phyloP scores from a whole-genome alignment of 371 early-diverging fungal species.

The Smittium culicis region DNA sequence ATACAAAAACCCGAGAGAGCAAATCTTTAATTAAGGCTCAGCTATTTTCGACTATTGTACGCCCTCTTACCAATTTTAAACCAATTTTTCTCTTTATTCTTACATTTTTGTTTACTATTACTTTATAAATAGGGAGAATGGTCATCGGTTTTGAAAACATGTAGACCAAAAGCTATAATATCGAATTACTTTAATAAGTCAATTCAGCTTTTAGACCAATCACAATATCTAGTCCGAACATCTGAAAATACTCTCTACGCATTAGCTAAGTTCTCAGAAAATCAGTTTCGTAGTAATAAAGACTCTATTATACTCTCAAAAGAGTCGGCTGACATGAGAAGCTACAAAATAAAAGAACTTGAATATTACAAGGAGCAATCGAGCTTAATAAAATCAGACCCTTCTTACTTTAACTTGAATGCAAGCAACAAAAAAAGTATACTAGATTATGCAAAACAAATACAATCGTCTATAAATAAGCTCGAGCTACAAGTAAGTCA shows the following conservation, averaged over 20 bases:
- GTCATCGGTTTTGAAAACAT: neutral
- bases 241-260: slow-evolving; percentile 18
- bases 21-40: neutral
- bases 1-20: neutral
- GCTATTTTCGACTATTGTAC: neutral
- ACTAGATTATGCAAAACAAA: slow-evolving; percentile 12
- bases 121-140: too few relatives aligned
- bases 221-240: neutral
- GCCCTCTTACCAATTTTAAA: too few relatives aligned
- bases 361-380: slow-evolving; percentile 17
- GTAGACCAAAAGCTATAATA: slow-evolving; percentile 3
- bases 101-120: too few relatives aligned
- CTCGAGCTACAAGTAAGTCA: slow-evolving; percentile 24
- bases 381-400: neutral
- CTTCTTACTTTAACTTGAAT: neutral
- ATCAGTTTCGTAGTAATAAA: slow-evolving; percentile 21
- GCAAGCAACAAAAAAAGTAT: slow-evolving; percentile 1
- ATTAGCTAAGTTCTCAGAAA: slow-evolving; percentile 28
- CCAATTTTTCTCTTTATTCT: too few relatives aligned
- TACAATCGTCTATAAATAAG: slow-evolving; percentile 15
- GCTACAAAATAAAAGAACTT: slow-evolving; percentile 26
- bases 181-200: slow-evolving; percentile 3
- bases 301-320: slow-evolving; percentile 15
- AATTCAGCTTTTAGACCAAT: slow-evolving; percentile 7
- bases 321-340: slow-evolving; percentile 17